Evolutionary conservation across 208 protist species (phyloP).

Genomic region (Acanthamoeba healyi): DNA sequence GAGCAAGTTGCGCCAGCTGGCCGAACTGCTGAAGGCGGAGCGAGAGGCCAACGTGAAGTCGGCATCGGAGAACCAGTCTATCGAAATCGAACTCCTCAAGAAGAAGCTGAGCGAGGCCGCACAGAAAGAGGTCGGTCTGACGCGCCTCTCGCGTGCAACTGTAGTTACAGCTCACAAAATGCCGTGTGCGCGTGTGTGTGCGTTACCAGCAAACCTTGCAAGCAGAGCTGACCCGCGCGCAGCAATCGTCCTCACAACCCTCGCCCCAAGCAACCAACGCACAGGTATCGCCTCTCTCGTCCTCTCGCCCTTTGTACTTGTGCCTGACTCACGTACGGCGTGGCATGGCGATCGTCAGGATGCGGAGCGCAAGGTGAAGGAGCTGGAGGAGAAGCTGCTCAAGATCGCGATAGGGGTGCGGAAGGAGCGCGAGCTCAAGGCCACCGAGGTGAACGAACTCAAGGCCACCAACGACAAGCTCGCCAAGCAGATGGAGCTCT

Average conservation of each 20-base stretch:
- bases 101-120: not conserved
- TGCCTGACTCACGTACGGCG: not conserved
- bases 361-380: constrained; percentile 16
- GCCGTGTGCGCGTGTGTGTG: too few species aligned
- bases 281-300: not conserved
- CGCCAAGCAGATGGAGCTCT: not conserved
- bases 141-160: not conserved
- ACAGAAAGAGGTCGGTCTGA: not conserved
- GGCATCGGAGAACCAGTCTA: not conserved
- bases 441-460: not conserved
- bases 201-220: not conserved
- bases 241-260: not conserved
- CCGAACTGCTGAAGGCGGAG: not conserved
- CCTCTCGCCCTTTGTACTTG: not conserved
- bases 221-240: not conserved
- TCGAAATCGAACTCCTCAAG: constrained; percentile 18
- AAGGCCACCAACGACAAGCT: constrained; percentile 10
- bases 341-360: not conserved
- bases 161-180: too few species aligned
- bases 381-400: not conserved
- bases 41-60: not conserved
- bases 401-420: not conserved
- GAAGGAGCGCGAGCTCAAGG: constrained; percentile 12
- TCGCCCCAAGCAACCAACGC: not conserved
- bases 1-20: not conserved